Evolutionary conservation across 345 rosid genomes (phyloP), one percentile per base, ranked within the genome.

Genomic region (Pistacia integerrima): DNA sequence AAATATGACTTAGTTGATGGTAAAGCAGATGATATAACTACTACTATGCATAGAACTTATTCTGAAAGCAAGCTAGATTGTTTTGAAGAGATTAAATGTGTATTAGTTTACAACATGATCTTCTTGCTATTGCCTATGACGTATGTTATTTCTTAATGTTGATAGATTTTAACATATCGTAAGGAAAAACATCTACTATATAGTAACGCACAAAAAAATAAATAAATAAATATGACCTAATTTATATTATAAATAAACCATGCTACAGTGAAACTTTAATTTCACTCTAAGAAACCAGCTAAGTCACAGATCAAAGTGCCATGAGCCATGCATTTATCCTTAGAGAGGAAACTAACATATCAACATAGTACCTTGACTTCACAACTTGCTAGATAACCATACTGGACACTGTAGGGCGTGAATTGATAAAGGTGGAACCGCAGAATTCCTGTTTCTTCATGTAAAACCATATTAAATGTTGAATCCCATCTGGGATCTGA

Each of bases 381-480:
- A n/a, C 97, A 96, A 81, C 94, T 93, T 73, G 90, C 86, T 1
- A 93, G 83, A 77, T 81, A 89, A 77, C 93, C 91, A 75, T 83
- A 88, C 85, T 90, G 91, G 76, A 92, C 85, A 69, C 85, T 84
- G 49, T 79, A 81, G 3, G 98, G 97, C 22, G 80, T 87, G 58
- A 85, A 81, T 73, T 90, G 89, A 33, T 85, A 96, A 41, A 96
- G 93, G 79, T 91, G 85, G 81, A 96, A 93, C 12, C 83, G 87
- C 67, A 93, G 80, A 36, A 59, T 79, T 74, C 99, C 99, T 18
- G 92, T 81, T 63, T 87, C 88, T 56, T 88, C 97, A 69, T 96
- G 99, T 76, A 93, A 88, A 68, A 89, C 88, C 99, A 96, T 96
- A 75, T 96, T 96, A 79, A 91, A 96, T 9, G 93, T 92, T 2